Base-by-base conservation (phyloP, 1,139 yeast genomes). In the Pneumocystis wakefieldiae region DNA sequence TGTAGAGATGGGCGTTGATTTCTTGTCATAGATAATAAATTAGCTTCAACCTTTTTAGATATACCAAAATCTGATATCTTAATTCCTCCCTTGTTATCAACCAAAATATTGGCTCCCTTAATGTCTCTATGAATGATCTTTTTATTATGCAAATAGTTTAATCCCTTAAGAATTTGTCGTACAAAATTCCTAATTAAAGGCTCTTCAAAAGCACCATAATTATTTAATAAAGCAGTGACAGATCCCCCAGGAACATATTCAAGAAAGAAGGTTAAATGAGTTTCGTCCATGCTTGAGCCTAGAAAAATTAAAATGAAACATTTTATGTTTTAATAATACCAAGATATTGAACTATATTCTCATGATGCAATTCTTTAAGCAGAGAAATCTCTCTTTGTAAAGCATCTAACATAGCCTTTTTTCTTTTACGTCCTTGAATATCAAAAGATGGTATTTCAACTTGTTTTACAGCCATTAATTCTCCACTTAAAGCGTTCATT, bases 191-290 rank as follows among this genome's bases (percentile, higher is more conserved):
- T 76, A 63, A 90, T 85, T 70, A 90, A 78, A 0, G 95, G 92
- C 71, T 89, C 96, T 72, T 89, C 96, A 75, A 90, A 88, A 6
- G 95, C 95, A 0, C 97, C 97, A 71, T 90, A 90, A 67, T 85
- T 86, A 62, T 81, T 80, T 60, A 90, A 76, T 90, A 92, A 84
- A 3, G 92, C 82, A 64, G 90, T 90, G 3, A 92, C 92, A 0
- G 96, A 88, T 0, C 98, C 98, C 66, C 98, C 98, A 1, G 97
- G 97, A 42, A 92, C 95, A 72, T 92, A 92, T 71, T 92, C 97
- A 67, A 92, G 76, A 72, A 90, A 92, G 67, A 92, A 90, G 71
- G 90, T 91, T 66, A 91, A 75, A 68, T 77, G 80, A 57, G 81
- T 79, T 15, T 83, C 85, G 42, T 76, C 79, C 67, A 87, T 90